Evolutionary conservation across 2,329 filamentous ascomycete genomes (phyloP).

Genomic region (Aspergillus sergii): DNA sequence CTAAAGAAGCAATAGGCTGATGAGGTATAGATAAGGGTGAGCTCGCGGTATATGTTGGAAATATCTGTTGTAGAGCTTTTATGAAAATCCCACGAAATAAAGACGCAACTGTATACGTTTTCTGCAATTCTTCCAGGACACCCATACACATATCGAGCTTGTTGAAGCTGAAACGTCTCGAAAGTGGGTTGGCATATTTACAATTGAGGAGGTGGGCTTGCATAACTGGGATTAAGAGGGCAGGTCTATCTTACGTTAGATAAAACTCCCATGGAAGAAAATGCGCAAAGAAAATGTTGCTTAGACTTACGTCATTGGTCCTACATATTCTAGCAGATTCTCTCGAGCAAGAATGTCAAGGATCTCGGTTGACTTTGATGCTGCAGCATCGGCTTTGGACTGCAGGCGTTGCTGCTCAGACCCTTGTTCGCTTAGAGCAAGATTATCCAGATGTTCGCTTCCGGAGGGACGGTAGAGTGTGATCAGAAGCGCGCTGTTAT

Average conservation of each 20-base stretch:
- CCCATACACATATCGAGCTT: conserved; percentile 37
- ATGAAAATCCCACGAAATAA: conserved; percentile 31
- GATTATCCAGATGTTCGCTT: conserved; percentile 21
- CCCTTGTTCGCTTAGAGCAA: conserved; percentile 12
- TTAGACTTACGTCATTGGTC: conserved; percentile 31
- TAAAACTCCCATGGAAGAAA: background rate
- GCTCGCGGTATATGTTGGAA: conserved; percentile 7
- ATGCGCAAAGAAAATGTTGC: background rate
- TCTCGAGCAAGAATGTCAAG: conserved; percentile 25
- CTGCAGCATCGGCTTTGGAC: conserved; percentile 20
- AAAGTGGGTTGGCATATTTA: conserved; percentile 25
- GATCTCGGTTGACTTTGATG: conserved; percentile 24
- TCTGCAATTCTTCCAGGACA: conserved; percentile 34
- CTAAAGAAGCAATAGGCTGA: background rate
- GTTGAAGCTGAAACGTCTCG: conserved; percentile 30
- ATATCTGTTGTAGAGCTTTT: conserved; percentile 28
- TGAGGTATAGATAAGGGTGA: background rate
- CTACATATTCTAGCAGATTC: conserved; percentile 21
- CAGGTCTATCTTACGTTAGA: conserved; percentile 18
- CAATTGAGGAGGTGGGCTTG: conserved; percentile 35
- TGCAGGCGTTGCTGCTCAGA: conserved; percentile 26
- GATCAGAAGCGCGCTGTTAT: conserved; percentile 27
- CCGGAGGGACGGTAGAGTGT: conserved; percentile 32
- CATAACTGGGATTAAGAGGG: conserved; percentile 36
- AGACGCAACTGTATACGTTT: conserved; percentile 31